Conservation (phyloP, 106 monocot genomes). For the Apostasia shenzhenica region DNA sequence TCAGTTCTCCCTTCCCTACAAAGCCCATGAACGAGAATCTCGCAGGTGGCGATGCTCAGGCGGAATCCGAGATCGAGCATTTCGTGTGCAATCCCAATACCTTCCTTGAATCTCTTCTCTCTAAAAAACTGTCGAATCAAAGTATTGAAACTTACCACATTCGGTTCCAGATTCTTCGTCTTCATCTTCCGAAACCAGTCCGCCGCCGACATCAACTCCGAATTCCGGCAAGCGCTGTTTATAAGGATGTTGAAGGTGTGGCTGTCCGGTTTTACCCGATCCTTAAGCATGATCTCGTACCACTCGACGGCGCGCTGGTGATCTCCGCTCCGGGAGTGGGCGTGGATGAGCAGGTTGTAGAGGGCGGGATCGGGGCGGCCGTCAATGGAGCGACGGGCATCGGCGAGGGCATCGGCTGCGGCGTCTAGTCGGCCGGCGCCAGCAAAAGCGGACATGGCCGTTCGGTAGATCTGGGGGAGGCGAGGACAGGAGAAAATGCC, state of each 20-base stretch:
- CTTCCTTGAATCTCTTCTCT: conserved; percentile 41
- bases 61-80: conserved; percentile 68
- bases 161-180: conserved; percentile 33
- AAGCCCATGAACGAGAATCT: conserved; percentile 64
- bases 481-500: conserved; percentile 67
- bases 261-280: conserved; percentile 57
- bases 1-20: conserved; percentile 24
- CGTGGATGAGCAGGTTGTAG: conserved; percentile 62
- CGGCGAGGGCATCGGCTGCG: conserved; percentile 28
- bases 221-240: conserved; percentile 21
- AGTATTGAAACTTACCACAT: conserved; percentile 77
- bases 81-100: conserved; percentile 59
- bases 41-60: conserved; percentile 47
- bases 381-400: conserved; percentile 33
- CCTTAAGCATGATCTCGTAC: conserved; percentile 44
- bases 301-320: conserved; percentile 24
- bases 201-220: conserved; percentile 30
- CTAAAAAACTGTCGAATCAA: conserved; percentile 60
- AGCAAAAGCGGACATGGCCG: conserved; percentile 40
- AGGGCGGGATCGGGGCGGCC: conserved; percentile 21
- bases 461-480: conserved; percentile 36
- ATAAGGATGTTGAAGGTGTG: conserved; percentile 78
- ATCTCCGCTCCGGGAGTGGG: conserved; percentile 15
- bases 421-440: conserved; percentile 30
- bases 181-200: conserved; percentile 63